Percentiles rank a stretch among this genome's conserved stretches.
Conservation (phyloP, 2,329 filamentous ascomycete species). For the Calycina marina region DNA sequence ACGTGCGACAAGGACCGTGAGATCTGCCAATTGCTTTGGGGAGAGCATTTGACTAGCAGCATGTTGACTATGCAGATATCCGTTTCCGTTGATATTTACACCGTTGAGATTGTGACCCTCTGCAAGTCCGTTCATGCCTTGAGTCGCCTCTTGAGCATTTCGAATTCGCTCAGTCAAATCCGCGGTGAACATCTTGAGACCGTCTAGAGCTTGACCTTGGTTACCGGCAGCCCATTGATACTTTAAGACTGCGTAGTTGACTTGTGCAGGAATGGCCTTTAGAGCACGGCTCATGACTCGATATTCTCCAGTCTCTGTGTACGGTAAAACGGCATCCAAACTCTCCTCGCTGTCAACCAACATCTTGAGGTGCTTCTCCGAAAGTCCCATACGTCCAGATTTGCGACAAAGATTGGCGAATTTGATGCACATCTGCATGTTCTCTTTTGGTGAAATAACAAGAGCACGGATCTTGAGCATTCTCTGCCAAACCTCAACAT, state of each 20-base stretch:
- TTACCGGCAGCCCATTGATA: constrained; percentile 87
- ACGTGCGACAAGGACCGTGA: constrained; percentile 69
- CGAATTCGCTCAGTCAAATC: constrained; percentile 33
- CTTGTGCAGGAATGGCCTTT: constrained; percentile 41
- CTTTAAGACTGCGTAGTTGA: constrained; percentile 94
- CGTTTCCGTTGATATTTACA: constrained; percentile 5
- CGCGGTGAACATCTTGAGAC: constrained; percentile 44
- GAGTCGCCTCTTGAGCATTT: constrained; percentile 16
- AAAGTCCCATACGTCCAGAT: constrained; percentile 82
- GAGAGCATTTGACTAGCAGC: constrained; percentile 9
- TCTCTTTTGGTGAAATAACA: constrained; percentile 82
- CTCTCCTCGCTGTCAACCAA: constrained; percentile 61
- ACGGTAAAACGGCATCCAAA: constrained; percentile 45
- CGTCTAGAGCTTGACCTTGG: constrained; percentile 41
- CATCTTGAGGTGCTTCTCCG: constrained; percentile 86
- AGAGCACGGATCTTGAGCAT: constrained; percentile 92
- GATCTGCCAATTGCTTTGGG: constrained; percentile 37
- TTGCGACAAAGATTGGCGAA: constrained; percentile 97
- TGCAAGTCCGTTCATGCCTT: constrained; percentile 20
- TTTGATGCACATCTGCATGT: constrained; percentile 99
- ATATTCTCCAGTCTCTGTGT: constrained; percentile 10
- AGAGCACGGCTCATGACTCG: constrained; percentile 7
- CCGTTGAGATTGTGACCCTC: constrained; percentile 29
- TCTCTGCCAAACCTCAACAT: constrained; percentile 95
- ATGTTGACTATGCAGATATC: constrained; percentile 26